Conservation (phyloP, 768 basidiomycete species). For the Auricularia sp. region DNA sequence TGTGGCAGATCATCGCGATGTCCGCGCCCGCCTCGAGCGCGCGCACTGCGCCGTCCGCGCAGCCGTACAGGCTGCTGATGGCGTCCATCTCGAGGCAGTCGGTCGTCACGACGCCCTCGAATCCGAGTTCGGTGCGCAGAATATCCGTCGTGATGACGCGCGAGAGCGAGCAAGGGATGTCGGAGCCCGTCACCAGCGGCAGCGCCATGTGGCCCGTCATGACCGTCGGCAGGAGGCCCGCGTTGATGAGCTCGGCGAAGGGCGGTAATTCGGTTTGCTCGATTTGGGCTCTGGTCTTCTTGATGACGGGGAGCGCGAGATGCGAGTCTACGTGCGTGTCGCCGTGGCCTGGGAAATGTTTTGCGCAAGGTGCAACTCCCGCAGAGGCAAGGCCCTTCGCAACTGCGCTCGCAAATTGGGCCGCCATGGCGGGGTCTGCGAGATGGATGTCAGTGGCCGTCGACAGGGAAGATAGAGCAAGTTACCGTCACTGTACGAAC, state of each 20-base stretch:
- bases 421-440: conserved; percentile 46
- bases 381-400: conserved; percentile 37
- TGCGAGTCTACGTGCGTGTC: conserved; percentile 68
- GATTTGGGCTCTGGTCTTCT: conserved; percentile 37
- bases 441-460: not conserved
- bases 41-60: conserved; percentile 44
- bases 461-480: not conserved
- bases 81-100: conserved; percentile 76
- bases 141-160: conserved; percentile 40
- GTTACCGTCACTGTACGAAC: conserved; percentile 60
- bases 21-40: conserved; percentile 58
- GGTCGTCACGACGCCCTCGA: conserved; percentile 53
- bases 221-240: conserved; percentile 36
- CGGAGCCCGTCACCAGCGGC: conserved; percentile 43
- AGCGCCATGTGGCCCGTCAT: conserved; percentile 73
- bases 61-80: conserved; percentile 36
- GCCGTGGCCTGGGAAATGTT: conserved; percentile 70
- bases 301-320: conserved; percentile 51
- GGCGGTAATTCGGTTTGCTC: conserved; percentile 45
- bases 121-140: conserved; percentile 41
- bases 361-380: conserved; percentile 50
- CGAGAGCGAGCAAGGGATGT: conserved; percentile 53
- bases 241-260: conserved; percentile 38
- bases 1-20: conserved; percentile 68
- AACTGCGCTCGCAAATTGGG: conserved; percentile 37